phyloP scores from a whole-genome alignment of 139 green algal species.

The Eudorina sp. region DNA sequence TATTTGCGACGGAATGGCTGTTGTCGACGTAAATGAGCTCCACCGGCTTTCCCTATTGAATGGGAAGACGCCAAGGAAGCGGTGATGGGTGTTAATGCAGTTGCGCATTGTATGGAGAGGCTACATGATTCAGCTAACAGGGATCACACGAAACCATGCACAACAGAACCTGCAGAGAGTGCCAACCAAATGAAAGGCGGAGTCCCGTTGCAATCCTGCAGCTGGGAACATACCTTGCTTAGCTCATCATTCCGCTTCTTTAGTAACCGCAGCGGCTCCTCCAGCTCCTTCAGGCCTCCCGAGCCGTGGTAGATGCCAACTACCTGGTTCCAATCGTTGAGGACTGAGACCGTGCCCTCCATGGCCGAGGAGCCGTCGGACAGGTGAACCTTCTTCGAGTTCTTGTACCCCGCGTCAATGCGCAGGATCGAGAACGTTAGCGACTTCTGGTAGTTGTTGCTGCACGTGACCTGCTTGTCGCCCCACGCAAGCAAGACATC shows the following conservation, averaged over 20 bases:
- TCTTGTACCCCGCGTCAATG: slow-evolving; percentile 19
- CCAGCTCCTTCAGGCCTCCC: background rate
- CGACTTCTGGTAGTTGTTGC: background rate
- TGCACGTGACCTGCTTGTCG: too few species aligned
- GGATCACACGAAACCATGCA: too few species aligned
- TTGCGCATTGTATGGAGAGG: too few species aligned
- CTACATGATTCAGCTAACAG: too few species aligned
- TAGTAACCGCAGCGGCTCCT: background rate
- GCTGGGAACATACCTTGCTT: too few species aligned
- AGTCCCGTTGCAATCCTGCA: background rate
- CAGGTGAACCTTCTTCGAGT: background rate
- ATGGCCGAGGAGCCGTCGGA: background rate
- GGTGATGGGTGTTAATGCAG: too few species aligned
- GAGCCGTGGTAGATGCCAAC: background rate
- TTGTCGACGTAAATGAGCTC: background rate
- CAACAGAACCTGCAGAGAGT: too few species aligned
- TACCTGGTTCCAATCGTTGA: slow-evolving; percentile 1
- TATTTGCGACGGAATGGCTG: background rate
- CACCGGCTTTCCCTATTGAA: too few species aligned
- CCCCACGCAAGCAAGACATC: background rate
- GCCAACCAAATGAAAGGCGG: background rate
- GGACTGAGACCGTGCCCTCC: background rate
- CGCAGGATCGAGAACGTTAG: background rate
- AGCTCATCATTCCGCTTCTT: too few species aligned
- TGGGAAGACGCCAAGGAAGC: too few species aligned